Evolutionary conservation across 805 yeast genomes (phyloP).

Genomic region (Saccharomycopsis fermentans): DNA sequence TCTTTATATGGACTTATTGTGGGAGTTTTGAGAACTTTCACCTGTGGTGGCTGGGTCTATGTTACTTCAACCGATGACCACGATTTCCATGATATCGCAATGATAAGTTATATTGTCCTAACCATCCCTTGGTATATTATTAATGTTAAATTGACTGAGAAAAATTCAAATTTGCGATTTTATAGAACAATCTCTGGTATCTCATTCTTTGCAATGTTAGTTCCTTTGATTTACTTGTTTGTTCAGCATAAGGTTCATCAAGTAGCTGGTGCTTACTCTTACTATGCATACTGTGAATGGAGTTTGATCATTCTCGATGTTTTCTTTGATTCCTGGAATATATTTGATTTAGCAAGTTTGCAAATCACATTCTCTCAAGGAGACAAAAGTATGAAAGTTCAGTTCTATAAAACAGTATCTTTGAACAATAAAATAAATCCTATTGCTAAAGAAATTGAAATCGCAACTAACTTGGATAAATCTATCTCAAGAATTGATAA

Average conservation of each 20-base stretch:
- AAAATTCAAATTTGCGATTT: slow-evolving; percentile 39
- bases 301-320: slow-evolving; percentile 72
- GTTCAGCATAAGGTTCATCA: slow-evolving; percentile 87
- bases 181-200: slow-evolving; percentile 43
- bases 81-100: slow-evolving; percentile 89
- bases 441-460: slow-evolving; percentile 21
- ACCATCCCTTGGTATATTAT: slow-evolving; percentile 86
- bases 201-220: slow-evolving; percentile 58
- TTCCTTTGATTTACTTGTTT: slow-evolving; percentile 81
- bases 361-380: slow-evolving; percentile 31
- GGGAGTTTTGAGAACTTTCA: slow-evolving; percentile 83
- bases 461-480: slow-evolving; percentile 17
- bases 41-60: slow-evolving; percentile 99
- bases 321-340: slow-evolving; percentile 73
- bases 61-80: slow-evolving; percentile 96
- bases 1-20: slow-evolving; percentile 34
- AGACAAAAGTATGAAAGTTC: slow-evolving; percentile 13
- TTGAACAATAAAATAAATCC: slow-evolving; percentile 21
- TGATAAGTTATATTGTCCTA: slow-evolving; percentile 81
- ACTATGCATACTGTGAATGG: slow-evolving; percentile 95
- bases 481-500: slow-evolving; percentile 20
- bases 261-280: slow-evolving; percentile 89
- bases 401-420: slow-evolving; percentile 15
- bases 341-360: slow-evolving; percentile 57
- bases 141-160: slow-evolving; percentile 41